Conservation (phyloP, 306 rosid genomes). For the Pyrus pyrifolia region DNA sequence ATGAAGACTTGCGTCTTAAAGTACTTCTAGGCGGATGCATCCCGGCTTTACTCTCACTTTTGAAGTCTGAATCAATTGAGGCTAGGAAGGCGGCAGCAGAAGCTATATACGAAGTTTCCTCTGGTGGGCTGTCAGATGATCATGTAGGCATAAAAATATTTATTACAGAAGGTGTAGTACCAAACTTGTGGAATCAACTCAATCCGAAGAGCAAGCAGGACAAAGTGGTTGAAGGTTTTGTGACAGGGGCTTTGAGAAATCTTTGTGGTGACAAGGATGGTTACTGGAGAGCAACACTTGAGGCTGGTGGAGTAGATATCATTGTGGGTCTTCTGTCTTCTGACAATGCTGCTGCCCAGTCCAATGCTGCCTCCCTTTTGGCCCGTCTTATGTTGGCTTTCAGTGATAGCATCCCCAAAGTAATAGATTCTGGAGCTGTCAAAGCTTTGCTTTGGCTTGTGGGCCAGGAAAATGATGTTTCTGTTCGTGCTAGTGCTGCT, state of each 20-base stretch:
- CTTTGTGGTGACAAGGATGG: constrained; percentile 91
- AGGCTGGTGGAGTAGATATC: constrained; percentile 94
- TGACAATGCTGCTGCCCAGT: constrained; percentile 79
- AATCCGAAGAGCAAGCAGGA: constrained; percentile 67
- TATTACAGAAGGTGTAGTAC: constrained; percentile 95
- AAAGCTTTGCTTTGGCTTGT: constrained; percentile 74
- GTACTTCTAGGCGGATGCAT: constrained; percentile 98
- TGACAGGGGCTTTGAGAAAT: constrained; percentile 94
- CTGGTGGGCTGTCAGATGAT: constrained; percentile 82
- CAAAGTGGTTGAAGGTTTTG: constrained; percentile 89
- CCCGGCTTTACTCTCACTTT: constrained; percentile 83
- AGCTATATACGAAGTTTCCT: constrained; percentile 92
- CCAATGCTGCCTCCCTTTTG: constrained; percentile 92
- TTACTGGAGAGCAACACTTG: constrained; percentile 91
- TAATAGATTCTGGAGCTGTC: constrained; percentile 88
- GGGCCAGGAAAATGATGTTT: constrained; percentile 66
- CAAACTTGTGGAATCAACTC: constrained; percentile 85
- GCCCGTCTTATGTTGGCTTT: constrained; percentile 90
- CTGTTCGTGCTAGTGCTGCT: constrained; percentile 97
- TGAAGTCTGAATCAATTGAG: constrained; percentile 68
- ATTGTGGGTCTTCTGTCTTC: constrained; percentile 83
- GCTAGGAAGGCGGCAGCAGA: constrained; percentile 94
- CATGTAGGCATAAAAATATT: constrained; percentile 90
- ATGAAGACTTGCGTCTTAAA: constrained; percentile 82
- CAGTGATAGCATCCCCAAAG: constrained; percentile 89